Evolutionary conservation across 108 stramenopile genomes (phyloP).

Genomic region (Conticribra weissflogii): DNA sequence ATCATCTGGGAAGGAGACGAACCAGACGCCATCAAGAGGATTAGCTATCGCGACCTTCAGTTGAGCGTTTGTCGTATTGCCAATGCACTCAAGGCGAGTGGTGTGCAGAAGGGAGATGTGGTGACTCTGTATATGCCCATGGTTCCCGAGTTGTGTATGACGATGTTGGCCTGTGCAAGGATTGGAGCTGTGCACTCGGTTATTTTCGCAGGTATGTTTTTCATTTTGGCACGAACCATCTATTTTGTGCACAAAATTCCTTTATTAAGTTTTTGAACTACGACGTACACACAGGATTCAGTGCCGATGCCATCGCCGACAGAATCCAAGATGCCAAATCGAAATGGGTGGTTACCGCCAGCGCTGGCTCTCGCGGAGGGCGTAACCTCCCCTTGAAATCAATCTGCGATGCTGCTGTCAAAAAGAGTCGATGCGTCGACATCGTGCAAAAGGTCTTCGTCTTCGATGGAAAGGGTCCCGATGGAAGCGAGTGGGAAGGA

Average conservation of each 20-base stretch:
- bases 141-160: constrained; percentile 96
- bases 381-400: constrained; percentile 63
- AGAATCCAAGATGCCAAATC: constrained; percentile 75
- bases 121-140: constrained; percentile 99
- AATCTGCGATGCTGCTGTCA: constrained; percentile 73
- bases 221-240: not conserved
- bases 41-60: constrained; percentile 75
- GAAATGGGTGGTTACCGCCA: constrained; percentile 75
- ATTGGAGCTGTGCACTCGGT: constrained; percentile 97
- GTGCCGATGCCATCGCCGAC: constrained; percentile 77
- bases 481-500: constrained; percentile 43
- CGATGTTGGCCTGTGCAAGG: constrained; percentile 97
- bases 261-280: not conserved
- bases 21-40: constrained; percentile 38
- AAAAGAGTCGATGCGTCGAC: constrained; percentile 38
- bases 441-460: constrained; percentile 66
- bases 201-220: constrained; percentile 76
- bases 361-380: constrained; percentile 63
- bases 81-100: constrained; percentile 86
- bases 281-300: constrained; percentile 53
- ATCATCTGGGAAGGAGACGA: constrained; percentile 92
- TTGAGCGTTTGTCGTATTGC: constrained; percentile 74
- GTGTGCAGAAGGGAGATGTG: constrained; percentile 90
- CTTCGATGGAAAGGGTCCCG: constrained; percentile 41
- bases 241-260: not conserved